Conservation (phyloP, 352 stramenopile species). For the Phytophthora boehmeriae region DNA sequence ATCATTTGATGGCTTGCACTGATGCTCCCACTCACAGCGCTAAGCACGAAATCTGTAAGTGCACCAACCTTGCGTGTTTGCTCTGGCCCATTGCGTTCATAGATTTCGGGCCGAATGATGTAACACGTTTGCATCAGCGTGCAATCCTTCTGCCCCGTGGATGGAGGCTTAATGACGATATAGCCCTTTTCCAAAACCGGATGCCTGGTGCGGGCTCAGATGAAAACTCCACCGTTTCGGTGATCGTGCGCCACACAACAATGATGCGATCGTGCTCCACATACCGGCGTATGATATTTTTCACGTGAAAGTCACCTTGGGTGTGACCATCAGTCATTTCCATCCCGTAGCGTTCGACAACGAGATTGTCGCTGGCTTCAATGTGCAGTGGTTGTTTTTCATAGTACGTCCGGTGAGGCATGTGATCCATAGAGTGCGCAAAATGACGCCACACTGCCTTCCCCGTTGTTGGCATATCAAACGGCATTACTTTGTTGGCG, state of each 20-base stretch:
- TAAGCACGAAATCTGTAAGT: conserved; percentile 58
- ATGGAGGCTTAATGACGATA: conserved; percentile 44
- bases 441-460: conserved; percentile 46
- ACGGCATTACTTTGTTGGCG: conserved; percentile 44
- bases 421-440: conserved; percentile 40
- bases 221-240: conserved; percentile 45
- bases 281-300: conserved; percentile 40
- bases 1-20: conserved; percentile 59
- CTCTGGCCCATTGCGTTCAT: conserved; percentile 31
- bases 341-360: conserved; percentile 41
- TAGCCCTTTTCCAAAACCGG: conserved; percentile 48
- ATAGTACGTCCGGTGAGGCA: conserved; percentile 42
- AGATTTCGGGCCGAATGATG: conserved; percentile 43
- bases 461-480: conserved; percentile 36
- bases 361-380: conserved; percentile 36
- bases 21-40: conserved; percentile 43
- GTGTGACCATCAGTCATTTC: conserved; percentile 38
- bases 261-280: conserved; percentile 40
- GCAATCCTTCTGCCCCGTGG: conserved; percentile 27
- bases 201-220: conserved; percentile 37
- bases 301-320: conserved; percentile 43
- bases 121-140: conserved; percentile 50
- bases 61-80: conserved; percentile 43
- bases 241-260: conserved; percentile 46
- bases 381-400: conserved; percentile 45